Evolutionary conservation across 371 early-diverging fungal species (phyloP).

Genomic region (Mortierella sp.): DNA sequence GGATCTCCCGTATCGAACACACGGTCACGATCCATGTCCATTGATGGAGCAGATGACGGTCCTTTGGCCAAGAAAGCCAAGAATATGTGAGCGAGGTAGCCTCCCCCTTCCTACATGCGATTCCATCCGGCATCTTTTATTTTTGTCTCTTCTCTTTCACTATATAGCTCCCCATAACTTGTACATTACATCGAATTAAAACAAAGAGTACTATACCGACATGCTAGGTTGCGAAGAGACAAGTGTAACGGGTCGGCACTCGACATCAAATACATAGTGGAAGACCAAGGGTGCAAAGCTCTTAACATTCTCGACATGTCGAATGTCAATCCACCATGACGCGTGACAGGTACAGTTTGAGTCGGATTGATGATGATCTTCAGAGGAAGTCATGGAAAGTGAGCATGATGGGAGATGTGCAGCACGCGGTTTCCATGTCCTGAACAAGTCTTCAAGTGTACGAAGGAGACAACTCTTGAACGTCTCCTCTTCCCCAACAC

Average conservation of each 20-base stretch:
- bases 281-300: constrained; percentile 56
- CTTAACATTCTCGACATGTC: constrained; percentile 54
- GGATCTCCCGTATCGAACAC: constrained; percentile 38
- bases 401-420: no score
- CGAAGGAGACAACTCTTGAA: constrained; percentile 27
- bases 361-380: not conserved
- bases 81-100: constrained; percentile 15
- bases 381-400: no score
- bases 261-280: constrained; percentile 56
- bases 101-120: not conserved
- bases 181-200: not conserved
- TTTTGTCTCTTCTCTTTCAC: not conserved
- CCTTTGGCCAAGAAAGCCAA: constrained; percentile 35
- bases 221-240: not conserved
- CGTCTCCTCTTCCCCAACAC: constrained; percentile 31
- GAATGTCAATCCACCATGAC: constrained; percentile 38
- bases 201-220: no score
- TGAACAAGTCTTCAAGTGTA: constrained; percentile 22
- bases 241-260: constrained; percentile 33
- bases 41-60: constrained; percentile 25
- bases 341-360: not conserved
- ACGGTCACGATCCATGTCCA: constrained; percentile 37
- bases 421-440: constrained; percentile 19
- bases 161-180: not conserved
- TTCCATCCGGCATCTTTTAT: no score